Evolutionary conservation across 2,329 filamentous ascomycete genomes (phyloP).

Genomic region (Fusarium acutatum): DNA sequence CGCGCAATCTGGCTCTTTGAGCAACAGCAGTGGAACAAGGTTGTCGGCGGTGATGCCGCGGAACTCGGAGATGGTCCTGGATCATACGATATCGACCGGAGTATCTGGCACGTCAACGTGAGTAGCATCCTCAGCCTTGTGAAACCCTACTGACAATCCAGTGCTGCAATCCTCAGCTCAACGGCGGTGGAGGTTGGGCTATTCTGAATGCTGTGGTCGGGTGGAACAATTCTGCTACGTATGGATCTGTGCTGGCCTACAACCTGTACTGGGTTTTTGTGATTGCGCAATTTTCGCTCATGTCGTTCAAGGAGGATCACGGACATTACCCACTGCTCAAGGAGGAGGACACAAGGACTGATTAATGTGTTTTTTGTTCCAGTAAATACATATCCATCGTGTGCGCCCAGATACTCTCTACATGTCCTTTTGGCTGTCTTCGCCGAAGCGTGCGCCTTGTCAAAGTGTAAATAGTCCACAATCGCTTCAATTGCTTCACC

Average conservation of each 20-base stretch:
- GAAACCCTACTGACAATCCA: constrained; percentile 42
- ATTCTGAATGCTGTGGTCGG: constrained; percentile 87
- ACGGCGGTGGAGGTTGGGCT: constrained; percentile 83
- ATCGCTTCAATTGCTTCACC: neutral
- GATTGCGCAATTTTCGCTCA: constrained; percentile 71
- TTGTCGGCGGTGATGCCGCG: constrained; percentile 66
- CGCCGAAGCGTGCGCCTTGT: neutral
- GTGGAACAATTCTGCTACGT: constrained; percentile 89
- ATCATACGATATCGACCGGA: constrained; percentile 80
- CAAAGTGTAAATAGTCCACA: neutral
- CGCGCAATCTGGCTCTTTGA: constrained; percentile 80
- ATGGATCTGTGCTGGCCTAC: constrained; percentile 86
- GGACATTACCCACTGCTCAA: constrained; percentile 59
- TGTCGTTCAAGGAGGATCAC: constrained; percentile 72
- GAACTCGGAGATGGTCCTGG: constrained; percentile 69
- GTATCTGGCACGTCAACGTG: constrained; percentile 85
- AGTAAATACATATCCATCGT: constrained; percentile 27
- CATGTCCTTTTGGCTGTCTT: constrained; percentile 1
- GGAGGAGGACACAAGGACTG: constrained; percentile 7
- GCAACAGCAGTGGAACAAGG: constrained; percentile 72
- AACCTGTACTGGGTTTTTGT: constrained; percentile 87
- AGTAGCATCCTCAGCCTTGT: constrained; percentile 52
- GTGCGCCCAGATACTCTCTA: constrained; percentile 19
- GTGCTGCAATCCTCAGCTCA: constrained; percentile 79
- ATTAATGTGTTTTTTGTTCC: constrained; percentile 3